These are phyloP conservation scores for Ophiocordyceps camponoti-saundersi DNA, from an alignment of 2,329 filamentous ascomycete genomes.

Conservation along the genomic window DNA sequence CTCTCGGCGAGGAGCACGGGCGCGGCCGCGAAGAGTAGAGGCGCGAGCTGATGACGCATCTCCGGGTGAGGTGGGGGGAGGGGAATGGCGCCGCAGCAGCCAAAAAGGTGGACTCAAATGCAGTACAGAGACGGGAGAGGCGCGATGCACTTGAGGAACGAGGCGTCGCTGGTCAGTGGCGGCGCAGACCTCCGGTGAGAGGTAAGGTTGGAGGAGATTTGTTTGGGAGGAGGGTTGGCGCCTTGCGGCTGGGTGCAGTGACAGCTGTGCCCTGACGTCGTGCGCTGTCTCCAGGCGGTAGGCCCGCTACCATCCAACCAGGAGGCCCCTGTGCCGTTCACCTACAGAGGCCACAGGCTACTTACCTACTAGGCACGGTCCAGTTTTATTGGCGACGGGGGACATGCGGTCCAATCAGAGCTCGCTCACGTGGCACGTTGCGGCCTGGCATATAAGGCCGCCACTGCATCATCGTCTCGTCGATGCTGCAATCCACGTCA, in stretches of 20 bases:
- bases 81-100: neutral
- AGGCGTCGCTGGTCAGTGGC: neutral
- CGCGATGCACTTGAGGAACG: neutral
- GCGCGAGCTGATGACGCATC: conserved; percentile 16
- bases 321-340: neutral
- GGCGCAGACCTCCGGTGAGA: neutral
- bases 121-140: neutral
- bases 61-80: conserved; percentile 6
- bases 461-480: too few species aligned
- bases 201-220: neutral
- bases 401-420: too few species aligned
- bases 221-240: neutral
- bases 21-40: conserved; percentile 13
- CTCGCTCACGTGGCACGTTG: too few species aligned
- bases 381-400: too few species aligned
- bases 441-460: too few species aligned
- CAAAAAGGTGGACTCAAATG: too few species aligned
- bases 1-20: conserved; percentile 14
- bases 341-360: too few species aligned
- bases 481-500: too few species aligned
- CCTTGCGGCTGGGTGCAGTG: neutral
- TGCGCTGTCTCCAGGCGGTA: neutral
- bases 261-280: neutral
- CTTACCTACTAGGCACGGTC: too few species aligned
- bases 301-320: neutral